These are phyloP conservation scores for Capsicum baccatum DNA, from an alignment of 257 asterid genomes.

Conservation along the genomic window DNA sequence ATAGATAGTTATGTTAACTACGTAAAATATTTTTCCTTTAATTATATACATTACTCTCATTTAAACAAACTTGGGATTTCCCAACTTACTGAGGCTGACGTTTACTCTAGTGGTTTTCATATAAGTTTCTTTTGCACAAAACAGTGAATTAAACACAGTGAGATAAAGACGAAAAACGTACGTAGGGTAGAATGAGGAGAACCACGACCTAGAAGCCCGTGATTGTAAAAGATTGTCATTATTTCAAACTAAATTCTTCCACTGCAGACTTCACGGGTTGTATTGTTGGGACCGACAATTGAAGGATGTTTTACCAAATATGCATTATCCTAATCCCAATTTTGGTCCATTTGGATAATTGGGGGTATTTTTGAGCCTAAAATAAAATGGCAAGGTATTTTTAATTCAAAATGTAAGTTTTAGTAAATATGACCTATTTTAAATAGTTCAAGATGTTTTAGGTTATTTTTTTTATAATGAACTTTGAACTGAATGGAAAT, in stretches of 20 bases:
- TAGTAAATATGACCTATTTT: too few species aligned
- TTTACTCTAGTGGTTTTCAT: background rate
- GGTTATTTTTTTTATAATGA: too few species aligned
- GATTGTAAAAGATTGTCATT: background rate
- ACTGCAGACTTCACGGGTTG: slow-evolving; percentile 25
- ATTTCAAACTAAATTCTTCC: background rate
- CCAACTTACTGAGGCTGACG: too few species aligned
- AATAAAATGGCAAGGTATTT: too few species aligned
- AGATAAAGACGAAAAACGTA: background rate
- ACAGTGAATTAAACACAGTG: background rate
- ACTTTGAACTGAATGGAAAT: too few species aligned
- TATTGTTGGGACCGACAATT: background rate
- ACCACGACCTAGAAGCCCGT: slow-evolving; percentile 19
- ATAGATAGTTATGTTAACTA: background rate
- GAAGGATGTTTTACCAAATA: background rate
- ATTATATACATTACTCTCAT: background rate
- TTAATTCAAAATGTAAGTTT: too few species aligned
- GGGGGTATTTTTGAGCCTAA: too few species aligned
- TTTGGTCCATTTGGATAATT: too few species aligned
- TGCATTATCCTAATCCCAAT: background rate
- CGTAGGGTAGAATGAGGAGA: background rate
- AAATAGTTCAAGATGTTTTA: too few species aligned
- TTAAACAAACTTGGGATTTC: too few species aligned
- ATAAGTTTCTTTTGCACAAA: background rate
- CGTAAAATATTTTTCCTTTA: background rate